Evolutionary conservation across 2,329 filamentous ascomycete genomes (phyloP), one percentile per base, ranked within the genome.

Genomic region (Penicillium sp.): DNA sequence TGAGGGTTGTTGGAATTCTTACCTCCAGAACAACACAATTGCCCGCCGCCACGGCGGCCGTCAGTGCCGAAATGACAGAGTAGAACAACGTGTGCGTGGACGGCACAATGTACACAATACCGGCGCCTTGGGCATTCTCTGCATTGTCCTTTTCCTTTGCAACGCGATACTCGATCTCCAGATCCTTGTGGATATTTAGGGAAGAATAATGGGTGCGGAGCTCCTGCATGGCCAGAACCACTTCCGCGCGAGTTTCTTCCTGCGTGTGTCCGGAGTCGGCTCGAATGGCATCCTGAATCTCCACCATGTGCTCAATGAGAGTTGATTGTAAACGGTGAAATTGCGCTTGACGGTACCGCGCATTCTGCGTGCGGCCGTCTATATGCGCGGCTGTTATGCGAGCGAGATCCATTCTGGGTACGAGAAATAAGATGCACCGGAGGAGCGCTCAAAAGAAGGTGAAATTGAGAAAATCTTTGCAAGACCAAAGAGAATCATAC

Each of bases 1-100:
- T 26, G 4, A 12, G 4, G 8, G 5, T 4, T 3, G 35, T 1
- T 18, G 25, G 3, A 32, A 13, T 5, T 45, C 65, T 55, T 49
- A 77, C 76, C 65, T 77, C 72, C 9, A 80, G 39, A 29, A 74
- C 65, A 3, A 78, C 66, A 54, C 75, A 79, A 48, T 77, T 79
- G 0, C 77, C 77, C 9, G 75, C 74, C 1, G 73, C 70, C 28
- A 80, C 53, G 6, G 76, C 75, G 4, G 75, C 70, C 32, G 67
- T 69, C 35, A 79, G 43, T 0, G 75, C 70, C 3, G 62, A 64
- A 13, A 78, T 53, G 1, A 70, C 55, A 0, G 72, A 76, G 51
- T 73, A 79, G 49, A 80, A 73, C 7, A 74, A 61, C 0, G 72
- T 78, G 58, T 80, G 73, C 5, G 50, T 62, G 8, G 66, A 63